Percentiles rank a stretch among this genome's conserved stretches.
These are phyloP conservation scores for Scenedesmus sp. DNA, from an alignment of 163 green algal genomes.

Conservation along the genomic window DNA sequence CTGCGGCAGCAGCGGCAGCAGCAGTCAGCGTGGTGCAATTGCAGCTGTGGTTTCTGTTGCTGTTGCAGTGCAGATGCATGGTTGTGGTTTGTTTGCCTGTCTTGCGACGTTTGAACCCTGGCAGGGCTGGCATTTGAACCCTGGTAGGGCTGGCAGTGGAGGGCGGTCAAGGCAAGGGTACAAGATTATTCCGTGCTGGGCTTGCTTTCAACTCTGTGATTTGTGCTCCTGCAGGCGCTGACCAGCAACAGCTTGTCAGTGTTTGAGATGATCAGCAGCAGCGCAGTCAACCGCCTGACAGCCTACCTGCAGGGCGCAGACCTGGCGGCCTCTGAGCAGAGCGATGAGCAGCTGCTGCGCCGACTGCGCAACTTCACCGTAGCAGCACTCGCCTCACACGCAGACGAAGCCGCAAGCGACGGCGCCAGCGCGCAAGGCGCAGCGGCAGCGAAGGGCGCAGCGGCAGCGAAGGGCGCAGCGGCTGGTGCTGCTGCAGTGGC, in stretches of 20 bases:
- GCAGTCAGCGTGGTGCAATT: background rate
- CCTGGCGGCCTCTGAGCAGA: conserved; percentile 21
- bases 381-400: conserved; percentile 53
- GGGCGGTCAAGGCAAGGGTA: too few species aligned
- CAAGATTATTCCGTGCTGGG: too few species aligned
- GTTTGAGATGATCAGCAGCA: conserved; percentile 94
- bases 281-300: conserved; percentile 74
- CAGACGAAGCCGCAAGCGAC: conserved; percentile 44
- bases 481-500: conserved; percentile 31
- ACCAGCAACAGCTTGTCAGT: conserved; percentile 72
- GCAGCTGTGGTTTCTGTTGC: background rate
- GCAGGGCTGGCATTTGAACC: too few species aligned
- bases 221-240: conserved; percentile 22
- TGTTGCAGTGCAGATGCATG: background rate
- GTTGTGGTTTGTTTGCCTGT: background rate
- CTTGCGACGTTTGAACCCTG: background rate
- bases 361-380: conserved; percentile 71
- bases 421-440: background rate
- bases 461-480: background rate
- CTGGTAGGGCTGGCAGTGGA: too few species aligned
- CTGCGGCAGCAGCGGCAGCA: too few species aligned
- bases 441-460: background rate
- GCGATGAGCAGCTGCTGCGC: conserved; percentile 59
- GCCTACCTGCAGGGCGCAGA: conserved; percentile 71
- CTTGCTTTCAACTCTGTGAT: background rate